Evolutionary conservation across 805 yeast genomes (phyloP).

Genomic region (Kodamaea kaohsiungensis): DNA sequence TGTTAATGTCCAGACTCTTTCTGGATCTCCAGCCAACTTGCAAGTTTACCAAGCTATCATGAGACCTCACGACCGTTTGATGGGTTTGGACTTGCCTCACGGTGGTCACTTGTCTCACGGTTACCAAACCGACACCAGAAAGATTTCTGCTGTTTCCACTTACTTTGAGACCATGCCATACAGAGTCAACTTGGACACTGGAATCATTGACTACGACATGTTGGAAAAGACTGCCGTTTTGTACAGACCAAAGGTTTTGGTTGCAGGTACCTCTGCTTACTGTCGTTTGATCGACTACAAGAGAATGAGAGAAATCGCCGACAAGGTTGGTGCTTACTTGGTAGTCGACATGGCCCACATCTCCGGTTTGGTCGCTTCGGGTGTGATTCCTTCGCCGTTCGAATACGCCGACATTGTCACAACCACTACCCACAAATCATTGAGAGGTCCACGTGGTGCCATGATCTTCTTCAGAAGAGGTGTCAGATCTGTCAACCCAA

Average conservation of each 20-base stretch:
- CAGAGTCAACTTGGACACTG: slow-evolving; percentile 82
- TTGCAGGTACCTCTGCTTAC: slow-evolving; percentile 98
- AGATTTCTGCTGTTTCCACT: slow-evolving; percentile 88
- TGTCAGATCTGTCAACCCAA: slow-evolving; percentile 70
- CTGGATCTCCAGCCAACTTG: slow-evolving; percentile 96
- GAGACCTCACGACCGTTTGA: slow-evolving; percentile 87
- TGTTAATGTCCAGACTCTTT: slow-evolving; percentile 91
- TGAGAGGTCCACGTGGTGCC: slow-evolving; percentile 99
- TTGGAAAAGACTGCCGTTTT: slow-evolving; percentile 78
- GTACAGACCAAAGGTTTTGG: slow-evolving; percentile 91
- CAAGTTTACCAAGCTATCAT: slow-evolving; percentile 87
- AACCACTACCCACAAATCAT: slow-evolving; percentile 95
- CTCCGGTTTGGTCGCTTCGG: slow-evolving; percentile 94
- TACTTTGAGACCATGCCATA: slow-evolving; percentile 98
- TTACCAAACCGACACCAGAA: slow-evolving; percentile 86
- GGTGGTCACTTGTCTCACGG: slow-evolving; percentile 99
- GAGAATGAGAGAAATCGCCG: slow-evolving; percentile 88
- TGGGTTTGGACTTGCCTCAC: slow-evolving; percentile 98
- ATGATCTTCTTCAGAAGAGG: slow-evolving; percentile 98
- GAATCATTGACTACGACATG: slow-evolving; percentile 87
- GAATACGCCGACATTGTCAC: slow-evolving; percentile 94
- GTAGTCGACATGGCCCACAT: slow-evolving; percentile 97
- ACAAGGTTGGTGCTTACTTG: slow-evolving; percentile 89
- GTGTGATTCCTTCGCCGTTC: slow-evolving; percentile 91
- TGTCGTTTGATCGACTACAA: slow-evolving; percentile 87